Base-by-base conservation (phyloP, 352 stramenopile species). In the Globisporangium alternatum region DNA sequence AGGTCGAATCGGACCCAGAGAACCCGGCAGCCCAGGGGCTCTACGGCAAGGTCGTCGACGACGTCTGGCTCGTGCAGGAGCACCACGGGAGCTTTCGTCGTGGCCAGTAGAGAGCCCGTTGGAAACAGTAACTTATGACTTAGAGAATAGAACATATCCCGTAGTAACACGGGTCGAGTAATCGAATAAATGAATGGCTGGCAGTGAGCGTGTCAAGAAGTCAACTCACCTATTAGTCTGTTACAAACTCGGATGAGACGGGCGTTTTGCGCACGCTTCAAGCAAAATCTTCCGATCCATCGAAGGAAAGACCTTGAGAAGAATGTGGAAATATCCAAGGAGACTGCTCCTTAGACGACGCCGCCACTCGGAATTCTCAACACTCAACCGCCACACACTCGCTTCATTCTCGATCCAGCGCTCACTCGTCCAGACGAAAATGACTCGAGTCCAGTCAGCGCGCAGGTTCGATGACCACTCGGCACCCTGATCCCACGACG, bases 21-120 rank as follows among this genome's bases (percentile, higher is more conserved):
- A 93, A 95, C 65, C 83, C 86, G 25, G 82, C 78, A 3, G 84
- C 85, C 1, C 76, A 86, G 35, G 78, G 81, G 0, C 67, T 90
- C 10, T 91, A 96, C 65, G 88, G 89, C 48, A 75, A 91, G 33
- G 85, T 94, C 31, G 76, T 90, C 30, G 89, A 97, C 73, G 86
- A 96, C 60, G 86, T 96, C 56, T 97, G 89, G 89, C 84, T 97
- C 57, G 81, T 97, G 55, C 87, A 97, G 67, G 81, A 93, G 56
- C 71, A 86, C 56, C 89, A 97, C 57, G 90, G 95, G 28, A 98
- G 95, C 66, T 95, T 94, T 19, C 48, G 48, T 25, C 51, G 51
- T 13, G 17, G 10, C 8, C 13, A 17, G 21, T 19, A 52, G 51
- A 56, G 17, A 56, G 7, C 47, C 25, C 9, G 9, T n/a, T 17